Evolutionary conservation across 306 rosid species (phyloP).

Genomic region (Adenanthera pavonina): DNA sequence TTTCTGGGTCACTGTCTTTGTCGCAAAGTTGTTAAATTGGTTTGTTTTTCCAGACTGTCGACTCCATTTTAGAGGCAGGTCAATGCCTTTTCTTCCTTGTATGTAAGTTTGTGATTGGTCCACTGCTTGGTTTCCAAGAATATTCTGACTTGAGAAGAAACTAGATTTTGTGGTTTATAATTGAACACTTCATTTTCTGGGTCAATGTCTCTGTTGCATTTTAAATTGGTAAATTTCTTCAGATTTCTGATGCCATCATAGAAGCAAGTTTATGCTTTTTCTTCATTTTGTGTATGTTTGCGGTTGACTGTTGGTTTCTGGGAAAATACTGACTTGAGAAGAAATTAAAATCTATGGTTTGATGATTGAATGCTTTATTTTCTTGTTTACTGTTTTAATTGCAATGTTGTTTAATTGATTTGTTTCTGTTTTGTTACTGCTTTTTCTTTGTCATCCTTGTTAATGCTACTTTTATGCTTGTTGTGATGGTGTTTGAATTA

Average conservation of each 20-base stretch:
- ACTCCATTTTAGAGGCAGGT: conserved; percentile 9
- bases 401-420: not conserved
- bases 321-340: not conserved
- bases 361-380: not conserved
- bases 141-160: not conserved
- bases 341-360: not conserved
- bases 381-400: not conserved
- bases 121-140: not conserved
- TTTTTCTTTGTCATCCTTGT: not conserved
- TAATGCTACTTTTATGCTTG: not conserved
- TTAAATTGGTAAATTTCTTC: not conserved
- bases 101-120: not conserved
- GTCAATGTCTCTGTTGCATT: not conserved
- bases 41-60: not conserved
- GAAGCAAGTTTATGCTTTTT: not conserved
- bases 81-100: not conserved
- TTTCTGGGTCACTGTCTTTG: not conserved
- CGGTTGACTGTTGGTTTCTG: not conserved
- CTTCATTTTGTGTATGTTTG: not conserved
- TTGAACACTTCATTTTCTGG: not conserved
- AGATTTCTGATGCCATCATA: not conserved
- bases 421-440: not conserved
- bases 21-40: not conserved
- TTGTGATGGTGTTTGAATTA: not conserved
- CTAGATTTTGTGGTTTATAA: not conserved